Percentiles rank a stretch among this genome's conserved stretches.
These are phyloP conservation scores for Aspergillus eucalypticola DNA, from an alignment of 2,329 filamentous ascomycete genomes.

Conservation along the genomic window DNA sequence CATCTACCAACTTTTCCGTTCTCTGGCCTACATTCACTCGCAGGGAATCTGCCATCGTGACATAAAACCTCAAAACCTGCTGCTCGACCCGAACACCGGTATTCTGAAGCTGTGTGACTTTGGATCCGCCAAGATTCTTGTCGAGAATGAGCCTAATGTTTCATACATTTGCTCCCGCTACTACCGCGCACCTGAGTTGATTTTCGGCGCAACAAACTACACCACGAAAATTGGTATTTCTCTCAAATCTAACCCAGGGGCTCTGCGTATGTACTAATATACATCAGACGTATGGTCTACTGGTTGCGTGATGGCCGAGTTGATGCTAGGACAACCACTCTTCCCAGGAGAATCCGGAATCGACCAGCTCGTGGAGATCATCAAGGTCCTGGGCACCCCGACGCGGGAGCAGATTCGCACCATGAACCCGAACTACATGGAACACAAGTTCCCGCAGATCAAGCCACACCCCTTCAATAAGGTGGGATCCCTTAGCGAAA, in stretches of 20 bases:
- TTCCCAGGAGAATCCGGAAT: slow-evolving; percentile 99
- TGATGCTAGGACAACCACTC: slow-evolving; percentile 96
- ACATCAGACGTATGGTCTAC: slow-evolving; percentile 93
- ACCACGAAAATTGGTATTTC: slow-evolving; percentile 96
- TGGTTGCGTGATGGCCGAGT: slow-evolving; percentile 97
- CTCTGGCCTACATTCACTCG: slow-evolving; percentile 97
- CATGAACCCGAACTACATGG: slow-evolving; percentile 99
- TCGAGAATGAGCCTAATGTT: slow-evolving; percentile 98
- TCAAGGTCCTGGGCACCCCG: slow-evolving; percentile 96
- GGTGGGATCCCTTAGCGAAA: slow-evolving; percentile 35
- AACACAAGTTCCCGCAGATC: slow-evolving; percentile 99
- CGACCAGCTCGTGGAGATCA: slow-evolving; percentile 97
- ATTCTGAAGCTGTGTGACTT: slow-evolving; percentile 98
- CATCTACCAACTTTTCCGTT: slow-evolving; percentile 98
- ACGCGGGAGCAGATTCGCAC: slow-evolving; percentile 97
- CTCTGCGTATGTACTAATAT: slow-evolving; percentile 14
- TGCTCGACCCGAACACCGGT: slow-evolving; percentile 87
- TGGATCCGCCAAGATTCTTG: slow-evolving; percentile 95
- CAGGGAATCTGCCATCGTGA: slow-evolving; percentile 98
- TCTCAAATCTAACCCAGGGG: background rate
- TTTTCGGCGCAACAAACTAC: slow-evolving; percentile 98
- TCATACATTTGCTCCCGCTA: slow-evolving; percentile 99
- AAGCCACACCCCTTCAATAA: slow-evolving; percentile 99
- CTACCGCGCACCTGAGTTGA: slow-evolving; percentile 95
- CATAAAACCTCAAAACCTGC: slow-evolving; percentile 97